These are phyloP conservation scores for Leccinum sublutescens DNA, from an alignment of 768 basidiomycete genomes.

Conservation along the genomic window DNA sequence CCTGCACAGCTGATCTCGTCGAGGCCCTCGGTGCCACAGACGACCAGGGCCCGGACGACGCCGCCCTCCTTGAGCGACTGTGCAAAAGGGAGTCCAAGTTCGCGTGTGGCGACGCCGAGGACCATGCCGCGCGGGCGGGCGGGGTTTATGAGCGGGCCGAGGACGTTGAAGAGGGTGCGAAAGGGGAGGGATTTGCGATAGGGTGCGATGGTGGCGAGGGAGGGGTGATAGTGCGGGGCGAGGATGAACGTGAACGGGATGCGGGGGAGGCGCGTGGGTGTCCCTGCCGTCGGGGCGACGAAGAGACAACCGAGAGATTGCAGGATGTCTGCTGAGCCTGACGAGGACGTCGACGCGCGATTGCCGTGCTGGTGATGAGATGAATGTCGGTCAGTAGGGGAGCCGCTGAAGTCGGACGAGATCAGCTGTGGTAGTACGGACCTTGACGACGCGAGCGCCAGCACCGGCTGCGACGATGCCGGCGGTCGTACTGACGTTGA, in stretches of 20 bases:
- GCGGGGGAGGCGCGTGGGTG: constrained; percentile 48
- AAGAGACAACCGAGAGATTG: constrained; percentile 81
- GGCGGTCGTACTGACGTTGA: constrained; percentile 95
- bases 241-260: constrained; percentile 91
- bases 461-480: constrained; percentile 93
- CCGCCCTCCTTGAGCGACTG: constrained; percentile 68
- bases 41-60: constrained; percentile 83
- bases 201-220: constrained; percentile 78
- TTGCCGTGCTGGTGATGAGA: constrained; percentile 69
- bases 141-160: constrained; percentile 94
- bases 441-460: constrained; percentile 91
- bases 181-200: constrained; percentile 86
- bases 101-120: constrained; percentile 81
- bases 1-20: constrained; percentile 98
- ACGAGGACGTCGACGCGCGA: constrained; percentile 88
- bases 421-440: constrained; percentile 24
- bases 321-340: constrained; percentile 92
- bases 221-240: constrained; percentile 91
- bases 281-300: constrained; percentile 50
- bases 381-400: background rate
- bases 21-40: constrained; percentile 87
- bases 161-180: constrained; percentile 94
- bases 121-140: constrained; percentile 85
- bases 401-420: background rate
- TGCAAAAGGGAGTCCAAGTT: constrained; percentile 81